phyloP scores from a whole-genome alignment of 179 eudicot species.

The Camellia oleifera region DNA sequence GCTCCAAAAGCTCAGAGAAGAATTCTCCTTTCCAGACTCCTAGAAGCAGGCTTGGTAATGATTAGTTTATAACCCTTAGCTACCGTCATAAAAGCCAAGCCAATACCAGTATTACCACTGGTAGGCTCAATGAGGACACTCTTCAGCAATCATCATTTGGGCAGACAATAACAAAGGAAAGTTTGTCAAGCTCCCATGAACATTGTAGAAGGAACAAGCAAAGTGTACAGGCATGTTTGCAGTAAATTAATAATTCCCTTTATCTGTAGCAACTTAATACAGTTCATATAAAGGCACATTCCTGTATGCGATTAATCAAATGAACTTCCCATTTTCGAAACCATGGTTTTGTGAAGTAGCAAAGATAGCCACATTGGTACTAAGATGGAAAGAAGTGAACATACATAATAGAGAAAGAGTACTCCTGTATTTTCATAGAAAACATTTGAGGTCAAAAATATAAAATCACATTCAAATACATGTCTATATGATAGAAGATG shows the following conservation, averaged over 20 bases:
- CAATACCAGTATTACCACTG: constrained; percentile 90
- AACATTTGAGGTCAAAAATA: neutral
- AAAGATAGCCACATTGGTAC: neutral
- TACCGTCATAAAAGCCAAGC: constrained; percentile 85
- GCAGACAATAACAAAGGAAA: neutral
- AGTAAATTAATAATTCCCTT: neutral
- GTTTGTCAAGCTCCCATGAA: neutral
- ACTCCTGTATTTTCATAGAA: neutral
- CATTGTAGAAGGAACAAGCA: neutral
- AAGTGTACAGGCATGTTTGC: neutral
- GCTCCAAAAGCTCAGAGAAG: constrained; percentile 88
- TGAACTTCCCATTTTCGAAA: neutral
- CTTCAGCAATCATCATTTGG: constrained; percentile 32
- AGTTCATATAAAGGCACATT: neutral
- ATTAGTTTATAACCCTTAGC: constrained; percentile 89
- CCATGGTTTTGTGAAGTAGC: neutral
- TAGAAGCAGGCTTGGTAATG: constrained; percentile 84
- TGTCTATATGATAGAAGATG: neutral
- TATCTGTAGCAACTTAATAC: neutral
- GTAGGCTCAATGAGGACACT: constrained; percentile 88
- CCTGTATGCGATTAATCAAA: no score
- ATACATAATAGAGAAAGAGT: neutral
- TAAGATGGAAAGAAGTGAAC: neutral
- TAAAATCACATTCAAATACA: neutral
- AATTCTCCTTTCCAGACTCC: constrained; percentile 83